Conservation (phyloP, 2,329 filamentous ascomycete species). For the Xylaria sp. region DNA sequence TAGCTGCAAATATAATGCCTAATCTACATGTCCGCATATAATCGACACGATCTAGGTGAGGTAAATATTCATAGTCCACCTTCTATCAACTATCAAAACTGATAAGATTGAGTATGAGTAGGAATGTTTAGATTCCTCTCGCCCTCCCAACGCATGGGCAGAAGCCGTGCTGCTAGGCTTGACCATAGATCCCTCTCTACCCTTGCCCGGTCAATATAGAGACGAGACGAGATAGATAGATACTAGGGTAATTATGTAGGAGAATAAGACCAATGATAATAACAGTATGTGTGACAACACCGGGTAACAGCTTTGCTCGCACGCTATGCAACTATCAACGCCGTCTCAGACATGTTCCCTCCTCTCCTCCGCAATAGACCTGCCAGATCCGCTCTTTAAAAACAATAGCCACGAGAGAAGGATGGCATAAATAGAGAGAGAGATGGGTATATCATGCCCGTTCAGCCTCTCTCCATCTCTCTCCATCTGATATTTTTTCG, state of each 20-base stretch:
- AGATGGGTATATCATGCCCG: not conserved
- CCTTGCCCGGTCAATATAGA: conserved; percentile 21
- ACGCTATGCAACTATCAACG: conserved; percentile 41
- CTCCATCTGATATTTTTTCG: not conserved
- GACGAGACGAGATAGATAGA: conserved; percentile 14
- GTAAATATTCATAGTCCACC: not conserved
- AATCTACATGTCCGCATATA: too few species aligned
- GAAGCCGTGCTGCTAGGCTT: conserved; percentile 15
- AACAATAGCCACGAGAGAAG: conserved; percentile 9
- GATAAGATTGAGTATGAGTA: not conserved
- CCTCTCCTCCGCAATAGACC: conserved; percentile 3
- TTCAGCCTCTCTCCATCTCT: not conserved
- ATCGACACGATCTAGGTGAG: not conserved
- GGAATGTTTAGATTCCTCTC: not conserved
- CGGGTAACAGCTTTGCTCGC: conserved; percentile 34
- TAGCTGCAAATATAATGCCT: not conserved
- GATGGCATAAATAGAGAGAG: not conserved
- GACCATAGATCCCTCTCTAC: conserved; percentile 13
- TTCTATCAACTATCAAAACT: not conserved
- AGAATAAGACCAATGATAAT: conserved; percentile 27
- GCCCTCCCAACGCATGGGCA: conserved; percentile 4
- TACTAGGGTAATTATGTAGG: conserved; percentile 32
- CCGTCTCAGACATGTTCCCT: conserved; percentile 23
- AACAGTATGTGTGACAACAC: conserved; percentile 23
- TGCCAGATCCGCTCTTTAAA: not conserved